Conservation (phyloP, 2,329 filamentous ascomycete species). For the Epichloe baconii region DNA sequence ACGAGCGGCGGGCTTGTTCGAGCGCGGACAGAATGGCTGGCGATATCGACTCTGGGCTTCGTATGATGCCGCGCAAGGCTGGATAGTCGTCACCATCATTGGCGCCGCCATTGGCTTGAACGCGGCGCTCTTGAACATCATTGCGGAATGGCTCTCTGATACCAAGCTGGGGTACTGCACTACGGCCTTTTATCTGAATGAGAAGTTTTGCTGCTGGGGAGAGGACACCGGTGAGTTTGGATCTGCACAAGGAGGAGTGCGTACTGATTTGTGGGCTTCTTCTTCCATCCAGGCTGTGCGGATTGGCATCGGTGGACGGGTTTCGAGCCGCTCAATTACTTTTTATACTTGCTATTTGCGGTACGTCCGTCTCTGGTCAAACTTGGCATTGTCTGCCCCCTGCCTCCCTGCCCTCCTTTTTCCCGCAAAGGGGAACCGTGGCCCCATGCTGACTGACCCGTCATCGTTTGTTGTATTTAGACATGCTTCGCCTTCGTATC, state of each 20-base stretch:
- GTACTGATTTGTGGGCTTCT: background rate
- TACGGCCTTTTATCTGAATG: constrained; percentile 92
- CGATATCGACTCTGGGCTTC: constrained; percentile 68
- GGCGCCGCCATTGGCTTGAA: constrained; percentile 88
- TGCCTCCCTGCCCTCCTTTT: background rate
- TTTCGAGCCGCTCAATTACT: constrained; percentile 66
- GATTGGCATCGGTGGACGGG: constrained; percentile 87
- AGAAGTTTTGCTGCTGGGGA: constrained; percentile 97
- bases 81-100: constrained; percentile 93
- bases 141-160: constrained; percentile 93
- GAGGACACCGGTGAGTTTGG: constrained; percentile 59
- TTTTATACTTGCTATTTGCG: constrained; percentile 78
- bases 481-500: constrained; percentile 70
- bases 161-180: constrained; percentile 93
- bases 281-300: constrained; percentile 46
- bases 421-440: background rate
- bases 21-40: constrained; percentile 61
- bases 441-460: background rate
- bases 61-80: constrained; percentile 93
- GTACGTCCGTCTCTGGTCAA: constrained; percentile 29
- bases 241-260: background rate
- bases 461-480: constrained; percentile 22
- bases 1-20: constrained; percentile 59
- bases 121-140: constrained; percentile 84
- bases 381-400: too few relatives aligned